A percentile compares a stretch with the other conserved stretches of the same genome.
Evolutionary conservation across 805 yeast species (phyloP).

Genomic region (Sugiyamaella marilandica): DNA sequence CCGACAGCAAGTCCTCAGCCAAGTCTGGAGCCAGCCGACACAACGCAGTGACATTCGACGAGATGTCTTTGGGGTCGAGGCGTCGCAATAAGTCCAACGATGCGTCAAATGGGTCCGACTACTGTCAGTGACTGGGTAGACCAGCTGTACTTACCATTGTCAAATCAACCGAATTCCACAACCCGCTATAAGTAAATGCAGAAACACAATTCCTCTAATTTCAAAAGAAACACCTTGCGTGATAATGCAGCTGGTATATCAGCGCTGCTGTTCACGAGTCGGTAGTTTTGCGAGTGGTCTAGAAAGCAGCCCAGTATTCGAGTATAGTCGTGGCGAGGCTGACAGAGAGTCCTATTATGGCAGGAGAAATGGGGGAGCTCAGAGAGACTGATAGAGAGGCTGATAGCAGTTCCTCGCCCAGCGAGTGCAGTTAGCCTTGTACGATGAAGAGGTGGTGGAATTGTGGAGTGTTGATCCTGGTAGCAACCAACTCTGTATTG

Average conservation of each 20-base stretch:
- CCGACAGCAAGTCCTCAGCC: slow-evolving; percentile 80
- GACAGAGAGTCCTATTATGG: too few species aligned
- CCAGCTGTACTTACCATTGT: background rate
- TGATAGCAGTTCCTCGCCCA: background rate
- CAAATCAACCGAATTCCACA: background rate
- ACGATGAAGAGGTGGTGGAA: slow-evolving; percentile 1
- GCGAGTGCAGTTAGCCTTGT: background rate
- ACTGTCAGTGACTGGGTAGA: background rate
- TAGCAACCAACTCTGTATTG: background rate
- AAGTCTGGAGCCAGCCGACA: slow-evolving; percentile 59
- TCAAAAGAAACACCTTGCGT: too few species aligned
- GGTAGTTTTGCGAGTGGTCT: too few species aligned
- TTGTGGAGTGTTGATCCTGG: background rate
- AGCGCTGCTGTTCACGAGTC: too few species aligned
- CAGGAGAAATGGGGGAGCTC: too few species aligned
- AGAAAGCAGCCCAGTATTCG: too few species aligned
- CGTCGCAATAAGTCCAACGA: slow-evolving; percentile 74
- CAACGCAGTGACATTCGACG: slow-evolving; percentile 40
- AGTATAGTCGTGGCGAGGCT: too few species aligned
- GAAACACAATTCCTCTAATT: too few species aligned
- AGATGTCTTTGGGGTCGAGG: slow-evolving; percentile 59
- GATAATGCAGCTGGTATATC: too few species aligned
- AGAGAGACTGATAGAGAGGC: too few species aligned
- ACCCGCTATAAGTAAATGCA: too few species aligned
- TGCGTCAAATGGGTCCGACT: slow-evolving; percentile 61